Evolutionary conservation across 2,329 filamentous ascomycete genomes (phyloP), one percentile per base, ranked within the genome.

Genomic region (Fusarium clavum): DNA sequence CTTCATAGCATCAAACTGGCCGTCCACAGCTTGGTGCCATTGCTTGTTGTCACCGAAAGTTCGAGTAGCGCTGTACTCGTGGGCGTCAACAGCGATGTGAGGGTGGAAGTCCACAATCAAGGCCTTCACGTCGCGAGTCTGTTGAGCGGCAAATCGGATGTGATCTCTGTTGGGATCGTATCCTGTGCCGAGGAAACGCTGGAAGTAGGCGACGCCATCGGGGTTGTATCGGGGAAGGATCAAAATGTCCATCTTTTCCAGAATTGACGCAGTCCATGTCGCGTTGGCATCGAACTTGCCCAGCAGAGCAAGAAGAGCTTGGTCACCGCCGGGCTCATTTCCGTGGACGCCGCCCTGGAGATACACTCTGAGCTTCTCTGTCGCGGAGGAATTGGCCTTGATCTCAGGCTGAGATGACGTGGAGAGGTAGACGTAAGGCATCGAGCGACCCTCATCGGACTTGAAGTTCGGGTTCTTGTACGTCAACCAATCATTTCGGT

Each of bases 111-210:
- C 63, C 7, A 63, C 48, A 20, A 77, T 57, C 0, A 75, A 45
- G 4, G 70, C 52, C 41, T 77, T 77, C n/a, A 77, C 75, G 6
- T 72, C 59, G 2, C 73, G 72, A 0, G 75, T 73, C 27, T 77
- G 76, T 2, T 74, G 58, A 6, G 69, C 63, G 6, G 71, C 54
- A 16, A 77, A 74, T 18, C 76, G 74, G 10, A 73, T 76, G 29
- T 77, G 75, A 9, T 77, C 76, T 27, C 76, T 64, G 44, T 77
- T 77, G 2, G 76, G 75, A 12, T 77, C 76, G 2, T 76, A 67
- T 8, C 73, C 74, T 3, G 67, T 74, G 2, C 75, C 76, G 0
- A 77, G 68, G 18, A 73, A 60, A 1, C 75, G 70, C 43, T 77
- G 76, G 54, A 77, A 77, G 32, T 74, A 76, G 1, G 71, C 64